These are phyloP conservation scores for Waitea zeae DNA, from an alignment of 1,284 basidiomycete genomes.

Conservation along the genomic window DNA sequence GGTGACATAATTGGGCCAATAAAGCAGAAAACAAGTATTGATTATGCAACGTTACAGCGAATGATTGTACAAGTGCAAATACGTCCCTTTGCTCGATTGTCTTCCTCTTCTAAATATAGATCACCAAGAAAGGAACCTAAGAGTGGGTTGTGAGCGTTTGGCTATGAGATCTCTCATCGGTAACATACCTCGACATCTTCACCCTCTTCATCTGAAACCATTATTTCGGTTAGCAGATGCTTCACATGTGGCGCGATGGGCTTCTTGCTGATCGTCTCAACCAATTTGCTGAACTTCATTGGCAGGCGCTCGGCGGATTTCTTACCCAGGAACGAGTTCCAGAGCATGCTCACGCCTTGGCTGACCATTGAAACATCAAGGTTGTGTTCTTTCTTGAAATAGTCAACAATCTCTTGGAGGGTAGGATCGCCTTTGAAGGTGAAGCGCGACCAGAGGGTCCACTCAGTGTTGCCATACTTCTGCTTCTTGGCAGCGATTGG, in stretches of 20 bases:
- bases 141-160: no score
- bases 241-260: conserved; percentile 66
- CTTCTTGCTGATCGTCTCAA: conserved; percentile 91
- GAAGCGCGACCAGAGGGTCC: conserved; percentile 99
- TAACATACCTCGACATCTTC: conserved; percentile 74
- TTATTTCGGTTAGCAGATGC: conserved; percentile 84
- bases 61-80: no score
- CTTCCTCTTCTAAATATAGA: background rate
- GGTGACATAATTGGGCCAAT: no score
- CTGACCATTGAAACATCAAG: conserved; percentile 93
- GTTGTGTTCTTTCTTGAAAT: conserved; percentile 75
- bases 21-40: background rate
- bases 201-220: conserved; percentile 80
- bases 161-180: no score
- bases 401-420: conserved; percentile 71
- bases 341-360: conserved; percentile 95
- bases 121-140: background rate
- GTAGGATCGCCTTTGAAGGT: conserved; percentile 85
- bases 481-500: conserved; percentile 86
- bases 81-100: background rate
- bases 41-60: background rate
- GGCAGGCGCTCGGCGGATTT: conserved; percentile 77
- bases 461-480: conserved; percentile 78
- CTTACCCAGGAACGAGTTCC: conserved; percentile 83
- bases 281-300: conserved; percentile 83